Base-by-base conservation (phyloP, 1,139 yeast genomes). In the Lizanozyma gosingica region DNA sequence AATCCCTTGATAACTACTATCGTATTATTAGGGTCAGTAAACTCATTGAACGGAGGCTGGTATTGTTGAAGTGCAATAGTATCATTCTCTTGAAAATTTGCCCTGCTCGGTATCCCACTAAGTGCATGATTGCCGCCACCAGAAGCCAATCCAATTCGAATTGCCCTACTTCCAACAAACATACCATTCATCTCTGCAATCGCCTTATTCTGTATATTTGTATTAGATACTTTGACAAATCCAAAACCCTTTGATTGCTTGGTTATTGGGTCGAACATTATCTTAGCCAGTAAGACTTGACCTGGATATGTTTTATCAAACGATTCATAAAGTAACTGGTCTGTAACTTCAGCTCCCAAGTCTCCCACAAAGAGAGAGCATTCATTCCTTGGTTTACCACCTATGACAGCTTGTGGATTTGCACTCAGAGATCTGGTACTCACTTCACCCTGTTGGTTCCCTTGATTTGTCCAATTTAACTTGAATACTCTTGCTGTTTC, bases 221-320 rank as follows among this genome's bases (percentile, higher is more conserved):
- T 83, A 43, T 76, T 74, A 36, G 75, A 65, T 57, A 90, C 87
- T 45, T 95, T 73, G n/a, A 88, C 92, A 60, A 90, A 88, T 1
- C 97, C 97, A 62, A 85, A 87, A 35, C 97, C 94, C 50, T 92
- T 78, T 2, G 95, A 82, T 17, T 73, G 68, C 15, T 83, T 84
- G 2, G 94, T 78, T 17, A 73, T 67, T 2, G 87, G 81, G 56
- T 90, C 96, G 3, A 80, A 67, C 92, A 88, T 87, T 43, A 90
- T 85, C 54, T 88, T 81, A 17, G 85, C 95, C 37, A 90, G 87
- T 50, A 84, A 80, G 40, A 90, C 81, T 33, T 90, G 80, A 33
- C 63, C 62, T 4, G 83, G 78, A 59, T 76, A 88, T 44, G 77
- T 73, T 15, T 77, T 65, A 54, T 82, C 87, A 62, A 90, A 88